Evolutionary conservation across 2,329 filamentous ascomycete genomes (phyloP), one percentile per base, ranked within the genome.

Genomic region (Lasiodiplodia sp.): DNA sequence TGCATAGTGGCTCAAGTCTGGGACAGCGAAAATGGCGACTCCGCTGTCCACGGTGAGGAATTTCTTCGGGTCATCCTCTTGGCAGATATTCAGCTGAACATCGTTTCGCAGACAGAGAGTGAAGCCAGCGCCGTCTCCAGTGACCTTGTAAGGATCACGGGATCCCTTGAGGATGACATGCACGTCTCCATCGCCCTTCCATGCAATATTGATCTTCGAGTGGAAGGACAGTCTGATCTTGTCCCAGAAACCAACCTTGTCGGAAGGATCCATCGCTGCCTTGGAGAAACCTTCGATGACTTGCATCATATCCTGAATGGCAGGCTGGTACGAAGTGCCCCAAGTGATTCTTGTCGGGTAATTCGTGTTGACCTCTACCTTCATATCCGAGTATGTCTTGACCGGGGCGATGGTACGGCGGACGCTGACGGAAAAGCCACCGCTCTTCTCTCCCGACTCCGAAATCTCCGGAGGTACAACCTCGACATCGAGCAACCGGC

Each of bases 221-320:
- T 99, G 96, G 78, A 97, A 97, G 74, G 91, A 94, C 47, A 99
- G 86, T 67, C 96, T 87, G 64, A 99, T 94, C 84, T 99, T 99
- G 81, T 99, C 96, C 96, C 96, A 99, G 82, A 99, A 99, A 3
- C 96, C 96, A 57, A 97, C 93, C 68, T 92, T 87, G 72, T 99
- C 96, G 0, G 96, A 98, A 1, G 92, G 91, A 78, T 99, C 96
- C 34, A 97, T 86, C 71, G 95, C 94, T 8, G 95, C 93, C 77
- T 99, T 99, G 0, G 95, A 97, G 78, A 99, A 98, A 2, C 92
- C 95, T 80, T 99, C 96, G 70, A 99, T 92, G 31, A 94, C 94
- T 87, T 98, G 97, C 96, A 99, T 99, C 92, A 98, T 97, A 76
- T 99, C 96, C 78, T 99, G 96, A 60, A 99, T 95, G 1, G 95